Conservation (phyloP, 768 basidiomycete genomes). For the Coprinopsis marcescibilis region DNA sequence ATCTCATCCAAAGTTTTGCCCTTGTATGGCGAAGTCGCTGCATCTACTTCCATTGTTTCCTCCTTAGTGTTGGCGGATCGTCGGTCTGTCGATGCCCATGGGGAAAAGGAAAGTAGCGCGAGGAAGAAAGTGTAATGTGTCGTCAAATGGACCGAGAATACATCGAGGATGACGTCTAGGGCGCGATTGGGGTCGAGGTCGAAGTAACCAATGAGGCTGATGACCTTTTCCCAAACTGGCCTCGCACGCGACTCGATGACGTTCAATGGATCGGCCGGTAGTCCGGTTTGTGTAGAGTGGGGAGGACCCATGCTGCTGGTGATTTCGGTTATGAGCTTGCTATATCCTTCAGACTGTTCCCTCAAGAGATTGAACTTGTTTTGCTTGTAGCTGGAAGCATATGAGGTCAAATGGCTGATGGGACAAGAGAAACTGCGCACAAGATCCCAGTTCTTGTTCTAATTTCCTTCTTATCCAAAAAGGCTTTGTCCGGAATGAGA, state of each 20-base stretch:
- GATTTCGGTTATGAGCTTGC: conserved; percentile 84
- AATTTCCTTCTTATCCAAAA: conserved; percentile 75
- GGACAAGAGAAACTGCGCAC: conserved; percentile 39
- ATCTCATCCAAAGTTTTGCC: conserved; percentile 67
- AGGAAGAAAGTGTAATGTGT: conserved; percentile 89
- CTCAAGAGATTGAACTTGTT: conserved; percentile 97
- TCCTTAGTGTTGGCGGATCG: conserved; percentile 25
- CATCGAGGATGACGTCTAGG: conserved; percentile 89
- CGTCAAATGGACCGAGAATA: conserved; percentile 75
- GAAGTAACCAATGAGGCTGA: conserved; percentile 91
- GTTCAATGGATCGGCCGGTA: conserved; percentile 52
- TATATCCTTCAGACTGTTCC: conserved; percentile 97
- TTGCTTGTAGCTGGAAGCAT: conserved; percentile 75
- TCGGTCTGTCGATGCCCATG: conserved; percentile 65
- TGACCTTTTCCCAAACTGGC: conserved; percentile 76
- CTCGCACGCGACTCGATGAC: conserved; percentile 59
- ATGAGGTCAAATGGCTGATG: conserved; percentile 1
- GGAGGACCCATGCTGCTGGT: conserved; percentile 70
- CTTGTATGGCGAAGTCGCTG: conserved; percentile 36
- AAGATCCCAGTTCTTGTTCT: conserved; percentile 75
- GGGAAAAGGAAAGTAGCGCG: conserved; percentile 77
- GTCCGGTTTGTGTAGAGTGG: conserved; percentile 62
- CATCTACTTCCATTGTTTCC: conserved; percentile 34
- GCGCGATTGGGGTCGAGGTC: conserved; percentile 94
- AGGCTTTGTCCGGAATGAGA: conserved; percentile 59